Base-by-base conservation (phyloP, 2,329 filamentous ascomycete species). In the Leptosphaerulina australis region DNA sequence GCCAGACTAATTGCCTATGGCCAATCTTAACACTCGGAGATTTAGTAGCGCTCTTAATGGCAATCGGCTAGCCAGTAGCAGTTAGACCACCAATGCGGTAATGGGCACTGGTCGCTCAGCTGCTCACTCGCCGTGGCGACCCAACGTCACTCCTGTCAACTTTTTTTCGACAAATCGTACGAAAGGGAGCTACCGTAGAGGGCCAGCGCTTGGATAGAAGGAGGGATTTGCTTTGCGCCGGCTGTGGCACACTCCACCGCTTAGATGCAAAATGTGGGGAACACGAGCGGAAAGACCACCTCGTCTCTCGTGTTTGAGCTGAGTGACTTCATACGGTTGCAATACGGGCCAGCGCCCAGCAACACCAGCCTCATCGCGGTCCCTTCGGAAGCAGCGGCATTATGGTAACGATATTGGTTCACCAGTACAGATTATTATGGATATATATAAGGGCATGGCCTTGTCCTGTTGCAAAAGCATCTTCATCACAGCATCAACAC, bases 281-380 rank as follows among this genome's bases (percentile, higher is more conserved):
- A 34, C 11, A 49, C 36, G 26, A 46, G 44, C 24, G 46, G 34
- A 49, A 31, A 36, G 33, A 34, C 51, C 31, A 31, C 17, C 21
- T 43, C n/a, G 25, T 30, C 15, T 39, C 50, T 61, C 52, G 58
- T 60, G 40, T 58, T 53, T 14, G n/a, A 25, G 30, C 15, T 22
- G 25, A 14, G 59, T 59, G 56, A 63, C 45, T 46, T 63, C 62
- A 63, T 58, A 53, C 26, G 6, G 53, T 58, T 56, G 44, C 55
- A 59, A 37, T 49, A 36, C 22, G 33, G 34, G n/a, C 31, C 45
- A 22, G n/a, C 14, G 54, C 53, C 53, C 31, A 55, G 44, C 38
- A 37, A 48, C 44, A 50, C 48, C 44, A 55, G 49, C 54, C 50
- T 57, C 56, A 44, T 35, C 25, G 30, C 17, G 29, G 24, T 35